A percentile compares a stretch with the other conserved stretches of the same genome.
Evolutionary conservation across 495 filamentous ascomycete species (phyloP).

Genomic region (Chaetomium fimeti): DNA sequence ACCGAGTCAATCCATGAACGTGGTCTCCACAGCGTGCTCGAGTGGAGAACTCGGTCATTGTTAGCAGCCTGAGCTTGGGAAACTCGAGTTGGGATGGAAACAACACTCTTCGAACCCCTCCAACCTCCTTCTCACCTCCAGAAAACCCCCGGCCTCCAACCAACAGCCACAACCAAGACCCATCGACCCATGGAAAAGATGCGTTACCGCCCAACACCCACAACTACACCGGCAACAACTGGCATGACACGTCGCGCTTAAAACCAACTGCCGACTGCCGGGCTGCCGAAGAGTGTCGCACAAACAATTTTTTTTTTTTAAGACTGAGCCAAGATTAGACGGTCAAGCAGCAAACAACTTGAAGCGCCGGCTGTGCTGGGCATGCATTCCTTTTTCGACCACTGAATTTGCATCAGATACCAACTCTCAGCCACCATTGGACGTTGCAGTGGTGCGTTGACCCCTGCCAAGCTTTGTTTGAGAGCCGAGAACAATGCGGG

Average conservation of each 20-base stretch:
- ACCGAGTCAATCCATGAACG: too few species aligned
- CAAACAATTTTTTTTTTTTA: background rate
- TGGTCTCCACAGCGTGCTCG: too few species aligned
- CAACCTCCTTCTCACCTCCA: too few species aligned
- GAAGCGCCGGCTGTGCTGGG: background rate
- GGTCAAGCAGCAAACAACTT: background rate
- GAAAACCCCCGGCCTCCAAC: too few species aligned
- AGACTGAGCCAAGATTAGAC: background rate
- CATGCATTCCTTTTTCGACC: background rate
- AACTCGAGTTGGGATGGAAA: too few species aligned
- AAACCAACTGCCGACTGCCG: background rate
- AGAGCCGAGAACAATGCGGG: background rate
- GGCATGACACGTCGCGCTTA: background rate
- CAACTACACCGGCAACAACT: too few species aligned
- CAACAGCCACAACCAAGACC: too few species aligned
- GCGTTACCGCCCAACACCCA: too few species aligned
- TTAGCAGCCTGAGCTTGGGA: too few species aligned
- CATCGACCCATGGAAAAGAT: too few species aligned
- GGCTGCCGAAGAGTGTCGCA: background rate
- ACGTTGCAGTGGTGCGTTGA: background rate
- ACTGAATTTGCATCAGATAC: background rate
- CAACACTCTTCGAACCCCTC: too few species aligned
- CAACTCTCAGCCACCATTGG: conserved; percentile 9
- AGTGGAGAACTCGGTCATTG: too few species aligned
- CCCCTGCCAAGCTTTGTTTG: conserved; percentile 14